phyloP scores from a whole-genome alignment of 1,284 basidiomycete species.

The Ceratobasidium sp. region DNA sequence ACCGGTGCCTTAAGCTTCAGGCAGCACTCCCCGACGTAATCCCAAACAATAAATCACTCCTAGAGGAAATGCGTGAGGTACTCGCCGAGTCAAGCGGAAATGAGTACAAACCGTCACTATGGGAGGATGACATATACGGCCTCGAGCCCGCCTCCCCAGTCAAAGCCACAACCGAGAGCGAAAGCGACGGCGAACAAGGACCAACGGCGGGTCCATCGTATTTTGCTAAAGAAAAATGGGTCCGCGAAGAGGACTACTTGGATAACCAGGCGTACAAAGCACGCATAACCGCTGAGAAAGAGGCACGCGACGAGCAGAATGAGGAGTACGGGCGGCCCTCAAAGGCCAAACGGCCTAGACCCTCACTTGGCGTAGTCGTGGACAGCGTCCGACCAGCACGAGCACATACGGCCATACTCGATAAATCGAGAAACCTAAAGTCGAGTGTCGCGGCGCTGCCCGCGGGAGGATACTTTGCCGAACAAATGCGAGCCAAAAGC shows the following conservation, averaged over 20 bases:
- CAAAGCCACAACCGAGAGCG: not conserved
- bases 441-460: not conserved
- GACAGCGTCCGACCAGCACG: not conserved
- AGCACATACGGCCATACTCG: not conserved
- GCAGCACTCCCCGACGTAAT: not conserved
- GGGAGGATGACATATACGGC: not conserved
- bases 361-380: not conserved
- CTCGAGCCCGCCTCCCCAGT: not conserved
- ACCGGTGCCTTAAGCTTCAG: not conserved
- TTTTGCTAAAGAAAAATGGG: conserved; percentile 18
- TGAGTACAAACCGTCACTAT: not conserved
- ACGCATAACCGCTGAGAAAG: too few relatives aligned
- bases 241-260: not conserved
- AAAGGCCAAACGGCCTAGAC: not conserved
- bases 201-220: not conserved
- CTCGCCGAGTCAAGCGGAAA: not conserved
- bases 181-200: not conserved
- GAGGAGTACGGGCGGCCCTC: not conserved
- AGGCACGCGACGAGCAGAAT: not conserved
- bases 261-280: not conserved
- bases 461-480: conserved; percentile 8
- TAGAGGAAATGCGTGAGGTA: not conserved
- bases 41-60: not conserved
- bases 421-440: not conserved
- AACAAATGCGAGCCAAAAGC: not conserved